Base-by-base conservation (phyloP, 345 rosid genomes). In the Camelina neglecta region DNA sequence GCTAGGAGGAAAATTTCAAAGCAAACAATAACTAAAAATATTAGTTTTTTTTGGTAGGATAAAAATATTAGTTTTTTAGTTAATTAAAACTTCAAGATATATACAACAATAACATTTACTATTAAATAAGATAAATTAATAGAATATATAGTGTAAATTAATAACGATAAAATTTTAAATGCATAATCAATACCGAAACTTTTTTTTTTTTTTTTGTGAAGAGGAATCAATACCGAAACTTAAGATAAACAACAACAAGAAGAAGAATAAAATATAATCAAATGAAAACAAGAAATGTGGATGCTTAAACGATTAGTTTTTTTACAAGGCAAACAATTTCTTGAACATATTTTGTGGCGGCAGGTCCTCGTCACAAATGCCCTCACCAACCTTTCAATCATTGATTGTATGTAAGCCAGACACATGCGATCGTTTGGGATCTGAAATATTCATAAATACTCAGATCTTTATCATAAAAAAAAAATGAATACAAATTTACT, bases 311-410 rank as follows among this genome's bases (percentile, higher is more conserved):
- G 62, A 57, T 33, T 57, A n/a, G 7, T 26, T 3, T 57, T 31
- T 57, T 31, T 2, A 31, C 39, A 57, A 7, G 39, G 41, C 41
- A 13, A 29, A 56, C 11, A 29, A 5, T 57, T 57, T 31, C 39
- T 57, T 31, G 21, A 57, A 31, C 21, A 8, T 57, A 31, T 31
- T 31, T 9, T n/a, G 61, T 57, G 61, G 60, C 38, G 61, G 60
- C 38, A 57, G 39, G 61, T 31, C 61, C 41, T 57, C 12, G 12
- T 57, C 62, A 57, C 41, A 15, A 33, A 31, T 15, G 21, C 62
- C 12, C 62, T 57, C 39, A 29, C 60, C 60, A 56, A 29, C 39
- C 39, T 31, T 15, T 29, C 8, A 8, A 7, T 15, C 61, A 31
- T 49, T 57, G 61, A 31, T 31, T 15, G 21, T 57, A 13, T 56